Percentiles rank a stretch among this genome's conserved stretches.
Conservation (phyloP, 106 monocot genomes). For the Acanthochlamys bracteata region DNA sequence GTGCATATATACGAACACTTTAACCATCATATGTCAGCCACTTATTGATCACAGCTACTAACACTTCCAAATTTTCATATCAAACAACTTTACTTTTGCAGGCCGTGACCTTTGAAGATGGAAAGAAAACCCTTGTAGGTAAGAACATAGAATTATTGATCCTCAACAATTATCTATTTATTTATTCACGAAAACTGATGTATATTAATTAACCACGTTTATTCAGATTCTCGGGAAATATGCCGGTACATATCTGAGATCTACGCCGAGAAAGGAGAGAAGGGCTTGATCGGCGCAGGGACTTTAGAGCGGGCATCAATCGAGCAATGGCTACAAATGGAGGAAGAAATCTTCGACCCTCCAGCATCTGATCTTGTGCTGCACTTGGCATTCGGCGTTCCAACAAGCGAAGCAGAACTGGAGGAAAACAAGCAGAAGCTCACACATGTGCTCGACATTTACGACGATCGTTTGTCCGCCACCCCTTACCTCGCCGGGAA, state of each 20-base stretch:
- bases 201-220: too few relatives aligned
- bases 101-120: slow-evolving; percentile 44
- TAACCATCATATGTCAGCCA: too few relatives aligned
- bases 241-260: slow-evolving; percentile 28
- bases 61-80: too few relatives aligned
- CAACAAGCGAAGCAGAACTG: slow-evolving; percentile 5
- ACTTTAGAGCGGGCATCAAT: slow-evolving; percentile 27
- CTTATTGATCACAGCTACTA: too few relatives aligned
- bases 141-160: too few relatives aligned
- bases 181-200: too few relatives aligned
- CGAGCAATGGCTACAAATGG: slow-evolving; percentile 51
- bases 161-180: too few relatives aligned
- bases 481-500: slow-evolving; percentile 41
- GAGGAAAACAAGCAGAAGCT: slow-evolving; percentile 25
- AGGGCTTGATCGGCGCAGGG: slow-evolving; percentile 17
- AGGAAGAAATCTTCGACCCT: slow-evolving; percentile 33
- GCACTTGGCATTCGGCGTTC: slow-evolving; percentile 30
- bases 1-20: background rate
- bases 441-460: slow-evolving; percentile 31
- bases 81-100: too few relatives aligned
- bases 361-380: slow-evolving; percentile 31
- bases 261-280: slow-evolving; percentile 16
- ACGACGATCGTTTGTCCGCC: slow-evolving; percentile 29
- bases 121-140: slow-evolving; percentile 24
- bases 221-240: slow-evolving; percentile 39